Percentiles rank a stretch among this genome's conserved stretches.
Evolutionary conservation across 768 basidiomycete species (phyloP).

Genomic region (Naematelia aurantialba): DNA sequence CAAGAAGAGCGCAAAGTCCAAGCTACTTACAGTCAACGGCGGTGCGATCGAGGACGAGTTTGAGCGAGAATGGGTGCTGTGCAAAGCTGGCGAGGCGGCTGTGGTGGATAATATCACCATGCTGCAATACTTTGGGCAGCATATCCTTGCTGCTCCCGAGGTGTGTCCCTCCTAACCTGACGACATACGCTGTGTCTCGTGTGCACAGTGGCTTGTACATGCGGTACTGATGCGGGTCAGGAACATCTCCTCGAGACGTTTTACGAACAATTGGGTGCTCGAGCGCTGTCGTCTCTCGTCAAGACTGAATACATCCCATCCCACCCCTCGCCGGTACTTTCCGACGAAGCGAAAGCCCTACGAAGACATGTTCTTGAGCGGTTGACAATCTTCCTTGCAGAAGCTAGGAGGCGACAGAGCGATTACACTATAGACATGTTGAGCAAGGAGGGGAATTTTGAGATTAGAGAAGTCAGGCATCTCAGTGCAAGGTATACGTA

Average conservation of each 20-base stretch:
- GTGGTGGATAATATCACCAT: slow-evolving; percentile 82
- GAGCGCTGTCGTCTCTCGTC: slow-evolving; percentile 66
- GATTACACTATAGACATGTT: slow-evolving; percentile 49
- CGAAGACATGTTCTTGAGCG: slow-evolving; percentile 61
- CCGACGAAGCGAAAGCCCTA: slow-evolving; percentile 28
- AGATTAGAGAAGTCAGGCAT: slow-evolving; percentile 39
- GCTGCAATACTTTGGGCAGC: slow-evolving; percentile 71
- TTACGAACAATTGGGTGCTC: slow-evolving; percentile 72
- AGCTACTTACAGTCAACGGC: slow-evolving; percentile 8
- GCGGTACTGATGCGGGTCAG: slow-evolving; percentile 56
- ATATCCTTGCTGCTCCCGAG: slow-evolving; percentile 57
- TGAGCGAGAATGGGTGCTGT: slow-evolving; percentile 61
- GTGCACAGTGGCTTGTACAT: not conserved
- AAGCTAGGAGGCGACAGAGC: slow-evolving; percentile 56
- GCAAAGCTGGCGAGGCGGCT: slow-evolving; percentile 65
- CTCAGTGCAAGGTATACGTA: slow-evolving; percentile 41
- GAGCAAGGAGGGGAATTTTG: slow-evolving; percentile 46
- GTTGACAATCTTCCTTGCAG: slow-evolving; percentile 84
- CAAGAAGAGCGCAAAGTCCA: slow-evolving; percentile 27
- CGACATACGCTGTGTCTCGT: no score
- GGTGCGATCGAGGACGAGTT: slow-evolving; percentile 35
- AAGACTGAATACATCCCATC: slow-evolving; percentile 68
- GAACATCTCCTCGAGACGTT: slow-evolving; percentile 90
- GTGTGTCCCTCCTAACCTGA: slow-evolving; percentile 19
- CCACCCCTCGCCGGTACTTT: slow-evolving; percentile 8